These are phyloP conservation scores for Avena atlantica DNA, from an alignment of 176 grass and related monocot species.

Conservation along the genomic window DNA sequence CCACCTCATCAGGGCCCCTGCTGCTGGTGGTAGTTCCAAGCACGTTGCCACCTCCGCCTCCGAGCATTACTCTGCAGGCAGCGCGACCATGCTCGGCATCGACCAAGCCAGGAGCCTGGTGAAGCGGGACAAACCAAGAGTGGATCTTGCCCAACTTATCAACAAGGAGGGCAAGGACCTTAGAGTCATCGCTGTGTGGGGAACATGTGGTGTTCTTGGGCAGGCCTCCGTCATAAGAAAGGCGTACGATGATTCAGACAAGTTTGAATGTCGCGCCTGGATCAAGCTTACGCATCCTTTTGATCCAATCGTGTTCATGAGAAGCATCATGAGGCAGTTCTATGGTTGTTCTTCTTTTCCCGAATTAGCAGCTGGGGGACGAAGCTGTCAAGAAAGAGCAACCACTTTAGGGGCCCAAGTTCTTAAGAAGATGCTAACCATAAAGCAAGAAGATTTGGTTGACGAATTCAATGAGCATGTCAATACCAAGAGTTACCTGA, in stretches of 20 bases:
- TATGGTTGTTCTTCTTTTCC: not conserved
- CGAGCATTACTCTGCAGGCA: not conserved
- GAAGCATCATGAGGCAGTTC: not conserved
- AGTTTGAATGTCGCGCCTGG: not conserved
- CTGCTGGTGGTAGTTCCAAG: not conserved
- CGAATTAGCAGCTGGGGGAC: not conserved
- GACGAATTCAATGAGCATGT: not conserved
- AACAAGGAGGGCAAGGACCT: not conserved
- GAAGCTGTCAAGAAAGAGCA: not conserved
- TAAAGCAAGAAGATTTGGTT: conserved; percentile 8
- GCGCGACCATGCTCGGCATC: not conserved
- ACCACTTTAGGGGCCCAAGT: not conserved
- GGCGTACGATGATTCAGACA: not conserved
- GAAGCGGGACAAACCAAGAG: not conserved
- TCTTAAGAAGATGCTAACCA: not conserved
- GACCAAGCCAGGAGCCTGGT: not conserved
- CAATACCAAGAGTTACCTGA: conserved; percentile 2
- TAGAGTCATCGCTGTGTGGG: not conserved
- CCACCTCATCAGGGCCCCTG: not conserved
- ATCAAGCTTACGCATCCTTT: not conserved
- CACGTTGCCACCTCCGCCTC: not conserved
- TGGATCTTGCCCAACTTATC: not conserved
- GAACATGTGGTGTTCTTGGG: conserved; percentile 7
- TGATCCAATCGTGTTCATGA: not conserved
- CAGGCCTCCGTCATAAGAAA: not conserved